Conservation (phyloP, 768 basidiomycete species). For the Lepiota venenata region DNA sequence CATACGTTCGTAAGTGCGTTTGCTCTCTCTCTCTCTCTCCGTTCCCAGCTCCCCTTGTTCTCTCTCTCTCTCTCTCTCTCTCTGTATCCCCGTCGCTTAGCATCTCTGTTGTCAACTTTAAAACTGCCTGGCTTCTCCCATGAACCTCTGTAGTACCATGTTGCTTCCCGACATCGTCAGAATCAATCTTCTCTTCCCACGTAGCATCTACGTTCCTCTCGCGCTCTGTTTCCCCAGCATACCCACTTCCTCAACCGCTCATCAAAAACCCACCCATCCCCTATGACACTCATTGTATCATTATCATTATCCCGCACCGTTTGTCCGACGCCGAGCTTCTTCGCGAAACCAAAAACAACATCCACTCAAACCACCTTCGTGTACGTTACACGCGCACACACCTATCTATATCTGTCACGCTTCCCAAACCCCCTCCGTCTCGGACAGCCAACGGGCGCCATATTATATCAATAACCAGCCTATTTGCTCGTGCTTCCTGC, state of each 20-base stretch:
- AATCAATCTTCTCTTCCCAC: neutral
- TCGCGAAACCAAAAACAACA: neutral
- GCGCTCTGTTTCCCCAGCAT: neutral
- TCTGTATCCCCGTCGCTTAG: no score
- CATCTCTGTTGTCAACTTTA: no score
- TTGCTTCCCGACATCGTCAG: neutral
- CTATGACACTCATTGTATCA: neutral
- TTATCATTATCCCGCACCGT: neutral
- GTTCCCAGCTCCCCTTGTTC: no score
- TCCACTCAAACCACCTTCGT: neutral
- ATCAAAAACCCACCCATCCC: neutral
- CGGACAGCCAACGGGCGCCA: neutral
- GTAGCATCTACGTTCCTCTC: neutral
- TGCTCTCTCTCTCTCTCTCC: neutral
- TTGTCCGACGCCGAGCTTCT: neutral
- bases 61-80: no score
- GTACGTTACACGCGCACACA: neutral
- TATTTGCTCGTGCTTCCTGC: neutral
- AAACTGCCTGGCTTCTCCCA: neutral
- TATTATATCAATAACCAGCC: neutral
- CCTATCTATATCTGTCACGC: neutral
- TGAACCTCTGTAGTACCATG: neutral
- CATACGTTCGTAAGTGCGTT: neutral
- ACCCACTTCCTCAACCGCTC: neutral
- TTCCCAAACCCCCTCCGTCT: conserved; percentile 7